These are phyloP conservation scores for Oxyria digyna DNA, from an alignment of 148 eudicot species.

Conservation along the genomic window DNA sequence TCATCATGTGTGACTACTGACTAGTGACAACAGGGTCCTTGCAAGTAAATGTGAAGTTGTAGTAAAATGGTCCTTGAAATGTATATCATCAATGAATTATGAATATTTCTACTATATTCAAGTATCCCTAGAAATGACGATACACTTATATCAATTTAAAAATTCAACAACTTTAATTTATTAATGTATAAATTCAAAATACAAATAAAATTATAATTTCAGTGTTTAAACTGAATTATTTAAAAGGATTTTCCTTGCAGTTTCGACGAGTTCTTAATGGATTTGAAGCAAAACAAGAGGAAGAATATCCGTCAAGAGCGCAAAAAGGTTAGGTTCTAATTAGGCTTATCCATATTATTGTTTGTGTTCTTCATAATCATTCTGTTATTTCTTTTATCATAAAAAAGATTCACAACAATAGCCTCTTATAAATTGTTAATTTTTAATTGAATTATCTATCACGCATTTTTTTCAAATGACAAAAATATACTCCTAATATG, in stretches of 20 bases:
- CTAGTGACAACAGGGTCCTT: not conserved
- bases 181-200: no score
- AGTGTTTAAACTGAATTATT: no score
- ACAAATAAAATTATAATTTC: no score
- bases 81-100: no score
- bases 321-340: constrained; percentile 54
- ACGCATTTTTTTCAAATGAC: not conserved
- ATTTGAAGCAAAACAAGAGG: constrained; percentile 90
- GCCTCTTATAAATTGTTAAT: no score
- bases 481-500: not conserved
- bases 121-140: no score
- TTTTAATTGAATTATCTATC: not conserved
- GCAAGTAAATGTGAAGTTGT: no score
- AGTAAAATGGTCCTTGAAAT: no score
- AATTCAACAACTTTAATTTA: no score
- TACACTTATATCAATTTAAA: no score
- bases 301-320: constrained; percentile 97
- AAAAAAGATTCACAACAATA: not conserved
- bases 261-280: constrained; percentile 93
- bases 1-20: not conserved
- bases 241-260: constrained; percentile 28
- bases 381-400: not conserved
- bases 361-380: not conserved
- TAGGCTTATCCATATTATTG: not conserved
- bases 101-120: no score